Conservation (phyloP, 1,284 basidiomycete species). For the Marasmius tenuissimus region DNA sequence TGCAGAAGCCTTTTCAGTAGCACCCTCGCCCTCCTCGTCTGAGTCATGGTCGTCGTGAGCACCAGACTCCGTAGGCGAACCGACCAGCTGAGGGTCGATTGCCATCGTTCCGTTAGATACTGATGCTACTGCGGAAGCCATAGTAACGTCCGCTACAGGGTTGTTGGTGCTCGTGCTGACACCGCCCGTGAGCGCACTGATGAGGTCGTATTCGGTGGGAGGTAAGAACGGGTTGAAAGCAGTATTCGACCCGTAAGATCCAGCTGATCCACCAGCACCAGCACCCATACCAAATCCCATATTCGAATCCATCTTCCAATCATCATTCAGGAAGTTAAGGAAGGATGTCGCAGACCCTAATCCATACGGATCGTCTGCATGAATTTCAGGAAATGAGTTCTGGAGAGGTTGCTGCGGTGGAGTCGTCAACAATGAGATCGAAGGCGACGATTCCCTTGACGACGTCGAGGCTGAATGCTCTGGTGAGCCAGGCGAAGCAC, state of each 20-base stretch:
- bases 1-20: background rate
- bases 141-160: background rate
- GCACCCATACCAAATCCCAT: background rate
- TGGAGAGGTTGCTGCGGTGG: slow-evolving; percentile 11
- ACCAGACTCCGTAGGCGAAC: slow-evolving; percentile 29
- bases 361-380: slow-evolving; percentile 9
- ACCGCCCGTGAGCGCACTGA: background rate
- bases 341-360: slow-evolving; percentile 7
- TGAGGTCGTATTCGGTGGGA: background rate
- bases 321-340: slow-evolving; percentile 14
- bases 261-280: background rate
- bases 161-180: background rate
- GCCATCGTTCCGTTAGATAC: slow-evolving; percentile 22
- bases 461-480: slow-evolving; percentile 3
- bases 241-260: background rate
- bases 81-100: slow-evolving; percentile 49
- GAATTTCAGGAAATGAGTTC: slow-evolving; percentile 10
- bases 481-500: slow-evolving; percentile 2
- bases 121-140: background rate
- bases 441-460: slow-evolving; percentile 12
- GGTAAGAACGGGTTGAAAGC: background rate
- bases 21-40: slow-evolving; percentile 10
- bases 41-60: slow-evolving; percentile 9
- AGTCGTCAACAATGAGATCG: slow-evolving; percentile 9
- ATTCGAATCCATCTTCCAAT: slow-evolving; percentile 11